Percentiles rank a stretch among this genome's conserved stretches.
Evolutionary conservation across 176 grass and related monocot genomes (phyloP).

Genomic region (barley (Hordeum vulgare)): DNA sequence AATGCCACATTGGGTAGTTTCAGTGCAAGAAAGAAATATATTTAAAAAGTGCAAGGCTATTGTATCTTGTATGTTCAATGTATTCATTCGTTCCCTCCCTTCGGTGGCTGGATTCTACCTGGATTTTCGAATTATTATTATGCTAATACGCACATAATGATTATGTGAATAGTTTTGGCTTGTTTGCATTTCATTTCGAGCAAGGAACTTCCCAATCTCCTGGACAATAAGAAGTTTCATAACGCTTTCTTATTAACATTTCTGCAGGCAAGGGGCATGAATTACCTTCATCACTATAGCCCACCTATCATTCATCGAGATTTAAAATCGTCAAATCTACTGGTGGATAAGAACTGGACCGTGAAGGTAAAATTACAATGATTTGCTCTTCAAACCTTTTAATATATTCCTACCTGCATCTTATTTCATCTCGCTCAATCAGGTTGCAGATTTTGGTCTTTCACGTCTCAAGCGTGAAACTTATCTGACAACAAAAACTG

Average conservation of each 20-base stretch:
- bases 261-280: slow-evolving; percentile 91
- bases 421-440: slow-evolving; percentile 16
- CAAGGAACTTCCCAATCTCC: background rate
- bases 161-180: slow-evolving; percentile 1
- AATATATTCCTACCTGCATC: background rate
- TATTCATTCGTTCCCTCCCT: background rate
- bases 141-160: background rate
- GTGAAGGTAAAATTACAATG: slow-evolving; percentile 59
- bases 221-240: background rate
- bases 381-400: slow-evolving; percentile 16
- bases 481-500: slow-evolving; percentile 86
- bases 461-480: slow-evolving; percentile 94
- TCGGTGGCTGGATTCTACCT: background rate
- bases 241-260: background rate
- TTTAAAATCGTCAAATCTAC: slow-evolving; percentile 96
- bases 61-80: background rate
- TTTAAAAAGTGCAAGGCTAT: background rate
- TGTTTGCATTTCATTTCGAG: slow-evolving; percentile 18
- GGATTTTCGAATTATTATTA: background rate
- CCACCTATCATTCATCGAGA: slow-evolving; percentile 94
- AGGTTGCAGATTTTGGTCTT: slow-evolving; percentile 99
- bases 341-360: slow-evolving; percentile 99
- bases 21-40: background rate
- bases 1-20: background rate
- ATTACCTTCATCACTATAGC: slow-evolving; percentile 96